These are phyloP conservation scores for Aspergillus incahuasiensis DNA, from an alignment of 495 filamentous ascomycete species.

Conservation along the genomic window DNA sequence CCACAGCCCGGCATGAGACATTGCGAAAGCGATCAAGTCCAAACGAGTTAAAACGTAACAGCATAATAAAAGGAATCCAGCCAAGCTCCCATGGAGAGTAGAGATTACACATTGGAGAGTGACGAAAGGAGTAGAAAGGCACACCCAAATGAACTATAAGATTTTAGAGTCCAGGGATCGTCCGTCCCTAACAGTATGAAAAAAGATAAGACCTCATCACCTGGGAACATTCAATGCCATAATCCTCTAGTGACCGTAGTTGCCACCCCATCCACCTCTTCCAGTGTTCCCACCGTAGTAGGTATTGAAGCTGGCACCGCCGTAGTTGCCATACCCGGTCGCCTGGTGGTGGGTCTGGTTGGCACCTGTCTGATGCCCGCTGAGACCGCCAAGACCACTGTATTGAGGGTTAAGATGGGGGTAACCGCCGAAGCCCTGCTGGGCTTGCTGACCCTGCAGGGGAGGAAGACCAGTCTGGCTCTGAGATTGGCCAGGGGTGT, in stretches of 20 bases:
- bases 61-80: conserved; percentile 26
- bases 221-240: conserved; percentile 35
- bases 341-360: conserved; percentile 60
- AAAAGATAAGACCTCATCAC: conserved; percentile 31
- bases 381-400: conserved; percentile 64
- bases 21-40: conserved; percentile 11
- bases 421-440: conserved; percentile 69
- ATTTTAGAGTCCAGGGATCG: conserved; percentile 23
- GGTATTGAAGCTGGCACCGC: conserved; percentile 50
- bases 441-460: conserved; percentile 64
- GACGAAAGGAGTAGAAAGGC: conserved; percentile 10
- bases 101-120: conserved; percentile 42
- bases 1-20: conserved; percentile 17
- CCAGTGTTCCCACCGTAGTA: conserved; percentile 49
- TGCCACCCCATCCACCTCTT: conserved; percentile 66
- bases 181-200: conserved; percentile 18
- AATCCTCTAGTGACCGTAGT: conserved; percentile 51
- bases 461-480: conserved; percentile 62
- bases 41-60: conserved; percentile 6
- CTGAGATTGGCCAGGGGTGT: conserved; percentile 60
- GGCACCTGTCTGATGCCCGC: conserved; percentile 55
- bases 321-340: conserved; percentile 46
- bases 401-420: conserved; percentile 73
- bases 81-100: conserved; percentile 46
- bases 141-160: conserved; percentile 18